Base-by-base conservation (phyloP, 2,329 filamentous ascomycete genomes). In the Diaporthe longicolla region DNA sequence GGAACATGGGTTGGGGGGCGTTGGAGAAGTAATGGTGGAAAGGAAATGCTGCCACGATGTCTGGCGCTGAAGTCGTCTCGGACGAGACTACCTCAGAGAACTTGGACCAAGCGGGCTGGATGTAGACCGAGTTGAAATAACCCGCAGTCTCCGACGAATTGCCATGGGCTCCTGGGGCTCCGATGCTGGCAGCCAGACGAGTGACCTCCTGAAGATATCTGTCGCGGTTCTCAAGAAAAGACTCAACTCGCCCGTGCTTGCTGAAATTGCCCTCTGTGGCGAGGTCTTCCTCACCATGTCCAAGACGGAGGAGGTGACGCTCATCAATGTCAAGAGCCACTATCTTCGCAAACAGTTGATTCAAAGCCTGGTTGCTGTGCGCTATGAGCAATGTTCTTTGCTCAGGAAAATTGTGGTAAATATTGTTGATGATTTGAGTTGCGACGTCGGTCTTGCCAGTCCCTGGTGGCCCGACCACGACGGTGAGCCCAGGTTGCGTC, bases 361-460 rank as follows among this genome's bases (percentile, higher is more conserved):
- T 99, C 13, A 99, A 87, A 2, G 97, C 97, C 82, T 99, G 97
- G 81, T 99, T 99, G 83, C 96, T 98, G 82, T 99, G 97, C 6
- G 97, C 97, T 76, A 99, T 91, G 54, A 99, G 90, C 24, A 99
- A 86, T 0, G 97, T 99, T 78, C 95, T 93, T 82, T 99, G 95
- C 76, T 93, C 88, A 10, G 97, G 95, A 81, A 98, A 99, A 84
- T 98, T 98, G 86, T 98, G 96, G 81, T 99, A 99, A 78, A 99
- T 93, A 82, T 98, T 98, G 86, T 94, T 98, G 84, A 99, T 99
- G 81, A 98, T 97, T 83, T 99, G 97, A 6, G 96, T 98, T 63
- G 95, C 95, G 70, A 99, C 97, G 83, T 99, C 97, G n/a, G 97
- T 99, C 86, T 99, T 99, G 76, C 97, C 97, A 9, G 97, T 99